These are phyloP conservation scores for Russula virescens DNA, from an alignment of 768 basidiomycete genomes.

Conservation along the genomic window DNA sequence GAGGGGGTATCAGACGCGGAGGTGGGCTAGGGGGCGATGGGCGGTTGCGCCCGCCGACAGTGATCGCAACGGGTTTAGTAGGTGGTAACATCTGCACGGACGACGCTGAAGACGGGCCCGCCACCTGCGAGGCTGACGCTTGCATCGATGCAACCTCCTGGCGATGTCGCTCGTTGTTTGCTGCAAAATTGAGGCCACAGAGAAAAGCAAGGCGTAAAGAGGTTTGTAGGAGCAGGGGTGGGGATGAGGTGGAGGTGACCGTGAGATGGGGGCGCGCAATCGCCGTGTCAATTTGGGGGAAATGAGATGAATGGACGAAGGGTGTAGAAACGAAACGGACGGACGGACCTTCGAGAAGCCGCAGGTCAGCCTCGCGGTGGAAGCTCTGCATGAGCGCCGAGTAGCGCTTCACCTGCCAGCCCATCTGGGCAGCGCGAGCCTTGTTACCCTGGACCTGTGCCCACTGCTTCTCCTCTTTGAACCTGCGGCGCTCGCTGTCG, in stretches of 20 bases:
- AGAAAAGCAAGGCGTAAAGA: not conserved
- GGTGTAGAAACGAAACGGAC: too few species aligned
- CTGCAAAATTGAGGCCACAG: slow-evolving; percentile 23
- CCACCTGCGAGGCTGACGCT: slow-evolving; percentile 19
- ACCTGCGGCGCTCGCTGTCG: slow-evolving; percentile 73
- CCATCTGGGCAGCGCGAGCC: too few species aligned
- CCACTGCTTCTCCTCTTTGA: too few species aligned
- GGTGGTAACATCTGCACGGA: slow-evolving; percentile 5
- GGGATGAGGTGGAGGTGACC: too few species aligned
- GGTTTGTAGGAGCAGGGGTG: too few species aligned
- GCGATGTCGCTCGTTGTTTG: slow-evolving; percentile 27
- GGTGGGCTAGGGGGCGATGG: slow-evolving; percentile 9
- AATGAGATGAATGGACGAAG: not conserved
- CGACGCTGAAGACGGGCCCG: slow-evolving; percentile 3
- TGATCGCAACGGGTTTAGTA: slow-evolving; percentile 14
- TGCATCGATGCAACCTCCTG: slow-evolving; percentile 21
- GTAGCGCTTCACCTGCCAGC: too few species aligned
- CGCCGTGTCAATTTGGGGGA: too few species aligned
- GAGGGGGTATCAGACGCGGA: slow-evolving; percentile 14
- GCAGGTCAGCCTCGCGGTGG: slow-evolving; percentile 68
- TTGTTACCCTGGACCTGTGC: slow-evolving; percentile 71
- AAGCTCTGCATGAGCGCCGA: slow-evolving; percentile 76
- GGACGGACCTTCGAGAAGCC: slow-evolving; percentile 57
- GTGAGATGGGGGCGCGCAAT: too few species aligned
- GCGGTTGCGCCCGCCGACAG: slow-evolving; percentile 2